Evolutionary conservation across 169 alveolate genomes (phyloP), one percentile per base, ranked within the genome.

Genomic region (Condylostoma magnum): DNA sequence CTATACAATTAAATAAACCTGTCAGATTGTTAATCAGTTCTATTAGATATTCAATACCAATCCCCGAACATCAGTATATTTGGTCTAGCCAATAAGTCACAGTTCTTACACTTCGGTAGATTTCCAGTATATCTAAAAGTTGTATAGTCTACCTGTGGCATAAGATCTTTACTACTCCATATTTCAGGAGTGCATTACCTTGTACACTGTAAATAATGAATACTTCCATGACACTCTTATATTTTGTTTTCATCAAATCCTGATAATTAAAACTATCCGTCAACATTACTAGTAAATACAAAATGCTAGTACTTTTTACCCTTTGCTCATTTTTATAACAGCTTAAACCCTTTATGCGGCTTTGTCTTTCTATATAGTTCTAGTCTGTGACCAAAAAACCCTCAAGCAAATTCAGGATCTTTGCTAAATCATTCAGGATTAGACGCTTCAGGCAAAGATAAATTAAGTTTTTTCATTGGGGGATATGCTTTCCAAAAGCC

Each of bases 61-160:
- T 86, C 93, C 43, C 63, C 65, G 76, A 84, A 86, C 68, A 86
- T 47, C 34, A 76, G 54, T 44, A 86, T 78, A 79, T 86, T 86
- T 12, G 93, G 90, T 30, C 93, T 79, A 5, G 79, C 76, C 22
- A 43, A n/a, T n/a, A 51, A 30, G 6, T 30, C 27, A 54, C 91
- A 82, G 10, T 41, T 2, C 27, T 44, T 28, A 46, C 93, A 86
- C 5, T 25, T 66, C 0, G 93, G 90, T 18, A 86, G 15, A 28
- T 71, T 75, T 25, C 79, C 80, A 28, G 30, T 18, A 3, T 80
- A 76, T 37, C 27, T 51, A 60, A 70, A 51, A 8, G 48, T 77
- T 41, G 22, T 27, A 22, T n/a, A n/a, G n/a, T 63, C 34, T 54
- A 75, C 65, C n/a, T 47, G 51, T 50, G 18, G 78, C 71, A 4